A percentile compares a stretch with the other conserved stretches of the same genome.
phyloP scores from a whole-genome alignment of 2,329 filamentous ascomycete species.

The Fusarium setosum region DNA sequence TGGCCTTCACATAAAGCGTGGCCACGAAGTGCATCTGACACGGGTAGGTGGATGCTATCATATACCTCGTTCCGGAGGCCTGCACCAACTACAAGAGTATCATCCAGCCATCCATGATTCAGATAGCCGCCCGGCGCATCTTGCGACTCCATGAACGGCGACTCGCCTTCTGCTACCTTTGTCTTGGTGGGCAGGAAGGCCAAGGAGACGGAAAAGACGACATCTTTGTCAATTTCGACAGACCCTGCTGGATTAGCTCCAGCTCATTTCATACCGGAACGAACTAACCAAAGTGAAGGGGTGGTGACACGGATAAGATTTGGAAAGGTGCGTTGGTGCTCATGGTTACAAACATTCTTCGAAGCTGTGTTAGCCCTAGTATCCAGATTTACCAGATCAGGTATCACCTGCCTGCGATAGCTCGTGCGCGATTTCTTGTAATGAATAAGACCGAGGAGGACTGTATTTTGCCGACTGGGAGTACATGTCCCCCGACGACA shows the following conservation, averaged over 20 bases:
- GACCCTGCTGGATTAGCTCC: not conserved
- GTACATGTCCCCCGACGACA: slow-evolving; percentile 1
- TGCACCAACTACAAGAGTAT: slow-evolving; percentile 4
- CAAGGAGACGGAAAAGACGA: slow-evolving; percentile 9
- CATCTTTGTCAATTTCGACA: slow-evolving; percentile 2
- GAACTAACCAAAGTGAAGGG: slow-evolving; percentile 6
- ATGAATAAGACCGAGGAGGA: slow-evolving; percentile 5
- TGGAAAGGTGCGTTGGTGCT: slow-evolving; percentile 1
- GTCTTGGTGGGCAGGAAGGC: slow-evolving; percentile 5
- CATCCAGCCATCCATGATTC: slow-evolving; percentile 6
- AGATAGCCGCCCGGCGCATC: slow-evolving; percentile 5
- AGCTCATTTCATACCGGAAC: not conserved
- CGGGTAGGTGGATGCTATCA: slow-evolving; percentile 1
- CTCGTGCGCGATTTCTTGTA: not conserved
- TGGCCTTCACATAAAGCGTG: slow-evolving; percentile 3
- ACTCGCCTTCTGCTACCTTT: not conserved
- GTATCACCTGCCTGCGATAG: slow-evolving; percentile 9
- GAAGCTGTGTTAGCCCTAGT: too few species aligned
- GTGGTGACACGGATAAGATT: slow-evolving; percentile 3
- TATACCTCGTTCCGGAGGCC: slow-evolving; percentile 3
- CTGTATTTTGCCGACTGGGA: slow-evolving; percentile 4
- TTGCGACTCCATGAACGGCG: not conserved
- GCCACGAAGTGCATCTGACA: not conserved
- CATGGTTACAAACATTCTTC: slow-evolving; percentile 11
- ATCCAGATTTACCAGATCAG: too few species aligned